Conservation (phyloP, 345 rosid genomes). For the Salix udensis region DNA sequence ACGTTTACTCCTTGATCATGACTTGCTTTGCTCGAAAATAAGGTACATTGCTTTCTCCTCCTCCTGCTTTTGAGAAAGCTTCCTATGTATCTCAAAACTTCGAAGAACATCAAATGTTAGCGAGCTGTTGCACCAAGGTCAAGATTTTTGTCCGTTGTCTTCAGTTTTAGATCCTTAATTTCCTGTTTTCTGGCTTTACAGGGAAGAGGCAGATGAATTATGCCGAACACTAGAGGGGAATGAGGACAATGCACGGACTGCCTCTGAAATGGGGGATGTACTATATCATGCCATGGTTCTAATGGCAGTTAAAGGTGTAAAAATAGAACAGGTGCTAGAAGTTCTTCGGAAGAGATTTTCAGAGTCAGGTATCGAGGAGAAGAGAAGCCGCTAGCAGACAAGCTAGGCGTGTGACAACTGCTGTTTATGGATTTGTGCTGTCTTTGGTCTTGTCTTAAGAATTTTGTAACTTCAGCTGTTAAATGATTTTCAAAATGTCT, state of each 20-base stretch:
- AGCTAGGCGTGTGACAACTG: neutral
- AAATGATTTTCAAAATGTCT: too few relatives aligned
- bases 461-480: too few relatives aligned
- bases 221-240: constrained; percentile 73
- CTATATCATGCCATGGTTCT: constrained; percentile 78
- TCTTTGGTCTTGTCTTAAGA: too few relatives aligned
- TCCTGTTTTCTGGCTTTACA: constrained; percentile 10
- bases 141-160: neutral
- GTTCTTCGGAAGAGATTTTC: constrained; percentile 58
- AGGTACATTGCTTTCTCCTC: constrained; percentile 32
- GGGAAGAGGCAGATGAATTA: constrained; percentile 86
- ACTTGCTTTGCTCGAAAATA: constrained; percentile 66
- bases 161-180: neutral
- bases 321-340: constrained; percentile 56
- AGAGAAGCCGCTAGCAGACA: constrained; percentile 34
- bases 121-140: neutral
- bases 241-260: constrained; percentile 51
- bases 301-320: constrained; percentile 45
- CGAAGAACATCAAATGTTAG: neutral
- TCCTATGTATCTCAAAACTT: too few relatives aligned
- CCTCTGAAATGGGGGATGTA: constrained; percentile 82
- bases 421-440: too few relatives aligned
- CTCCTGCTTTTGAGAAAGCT: neutral
- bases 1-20: constrained; percentile 43
- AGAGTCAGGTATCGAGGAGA: constrained; percentile 73